Base-by-base conservation (phyloP, 169 alveolate species). In the Hammondia hammondi region DNA sequence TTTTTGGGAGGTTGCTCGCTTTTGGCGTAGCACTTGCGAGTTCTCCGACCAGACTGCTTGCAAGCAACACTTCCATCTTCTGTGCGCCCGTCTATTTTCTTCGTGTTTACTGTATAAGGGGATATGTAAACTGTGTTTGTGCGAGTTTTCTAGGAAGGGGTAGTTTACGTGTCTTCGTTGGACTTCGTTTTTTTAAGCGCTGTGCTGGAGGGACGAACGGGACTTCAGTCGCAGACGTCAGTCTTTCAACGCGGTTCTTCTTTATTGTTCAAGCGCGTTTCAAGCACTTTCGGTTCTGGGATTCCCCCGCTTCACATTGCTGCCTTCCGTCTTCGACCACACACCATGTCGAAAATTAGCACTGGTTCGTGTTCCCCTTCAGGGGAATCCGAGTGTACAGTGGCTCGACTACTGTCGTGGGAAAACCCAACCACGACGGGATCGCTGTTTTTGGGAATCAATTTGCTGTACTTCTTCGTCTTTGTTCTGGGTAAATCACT, bases 401-500 rank as follows among this genome's bases (percentile, higher is more conserved):
- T 67, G 35, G n/a, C 77, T 67, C 85, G 85, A 6, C 3, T 73
- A 46, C 46, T 73, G 85, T 35, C 85, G 85, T 73, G 85, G 85
- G 48, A 73, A 37, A 73, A 73, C 85, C 85, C 85, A 32, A 37
- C 48, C 19, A 73, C 85, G 46, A 24, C 52, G 24, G 48, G 85
- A 4, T 90, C 94, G 56, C 92, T 92, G 73, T 92, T 92, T 37
- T 81, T 84, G 39, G 85, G 91, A 4, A 81, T 92, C 67, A 92
- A 92, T 87, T 87, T 92, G 81, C 37, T 92, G 17, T 92, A 92
- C 70, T 92, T 92, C 87, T 85, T 92, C 57, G 94, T 92, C 37
- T 92, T 92, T 37, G 94, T 90, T 19, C 70, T 92, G 94, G 85
- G 94, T 5, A 92, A 92, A 82, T 81, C 91, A 81, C 46, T 92